These are phyloP conservation scores for Boletellus ananas DNA, from an alignment of 768 basidiomycete genomes.

Conservation along the genomic window DNA sequence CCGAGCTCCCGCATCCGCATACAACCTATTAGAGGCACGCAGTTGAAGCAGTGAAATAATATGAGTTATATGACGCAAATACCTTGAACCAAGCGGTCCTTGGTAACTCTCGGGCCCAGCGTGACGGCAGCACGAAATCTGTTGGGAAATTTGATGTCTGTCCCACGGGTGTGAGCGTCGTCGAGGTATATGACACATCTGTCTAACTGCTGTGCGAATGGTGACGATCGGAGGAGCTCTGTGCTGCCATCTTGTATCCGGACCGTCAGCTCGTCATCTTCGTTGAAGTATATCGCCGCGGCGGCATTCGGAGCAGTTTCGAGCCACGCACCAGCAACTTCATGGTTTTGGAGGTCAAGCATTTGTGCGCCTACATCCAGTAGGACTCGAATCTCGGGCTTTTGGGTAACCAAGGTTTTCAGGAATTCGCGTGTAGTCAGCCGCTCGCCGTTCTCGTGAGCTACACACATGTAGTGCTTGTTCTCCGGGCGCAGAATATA, in stretches of 20 bases:
- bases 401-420: conserved; percentile 27
- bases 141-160: conserved; percentile 13
- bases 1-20: conserved; percentile 55
- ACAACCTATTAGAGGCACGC: conserved; percentile 37
- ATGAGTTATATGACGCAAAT: no score
- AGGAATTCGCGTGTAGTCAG: conserved; percentile 25
- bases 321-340: conserved; percentile 42
- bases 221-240: conserved; percentile 37
- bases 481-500: conserved; percentile 23
- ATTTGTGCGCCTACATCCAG: conserved; percentile 55
- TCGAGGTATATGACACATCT: conserved; percentile 13
- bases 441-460: background rate
- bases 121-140: conserved; percentile 14
- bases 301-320: conserved; percentile 2
- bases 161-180: conserved; percentile 16
- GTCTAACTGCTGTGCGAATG: conserved; percentile 1
- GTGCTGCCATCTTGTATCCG: conserved; percentile 33
- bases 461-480: conserved; percentile 7
- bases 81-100: conserved; percentile 17
- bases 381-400: conserved; percentile 38
- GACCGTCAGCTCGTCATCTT: conserved; percentile 17
- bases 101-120: conserved; percentile 14
- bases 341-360: conserved; percentile 41
- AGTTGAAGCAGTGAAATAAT: background rate
- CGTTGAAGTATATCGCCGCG: conserved; percentile 25